A percentile compares a stretch with the other conserved stretches of the same genome.
phyloP scores from a whole-genome alignment of 768 basidiomycete species.

The Psilocybe tampanensis region DNA sequence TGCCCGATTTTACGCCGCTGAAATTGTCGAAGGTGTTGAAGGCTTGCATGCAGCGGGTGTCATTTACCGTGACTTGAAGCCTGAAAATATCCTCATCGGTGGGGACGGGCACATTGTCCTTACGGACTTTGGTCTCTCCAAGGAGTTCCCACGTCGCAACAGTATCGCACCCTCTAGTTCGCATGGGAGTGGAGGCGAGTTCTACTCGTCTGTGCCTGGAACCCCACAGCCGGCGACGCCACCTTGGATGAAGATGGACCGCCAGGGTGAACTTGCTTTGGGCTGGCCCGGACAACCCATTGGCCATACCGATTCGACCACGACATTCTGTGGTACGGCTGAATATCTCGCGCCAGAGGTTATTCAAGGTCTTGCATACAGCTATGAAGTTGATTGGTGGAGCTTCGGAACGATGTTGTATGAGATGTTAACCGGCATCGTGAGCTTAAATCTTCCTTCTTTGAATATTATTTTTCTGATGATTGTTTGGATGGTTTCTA shows the following conservation, averaged over 20 bases:
- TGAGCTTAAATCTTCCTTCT: slow-evolving; percentile 46
- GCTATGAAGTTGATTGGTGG: slow-evolving; percentile 98
- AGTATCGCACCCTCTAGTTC: slow-evolving; percentile 55
- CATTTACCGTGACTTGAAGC: slow-evolving; percentile 97
- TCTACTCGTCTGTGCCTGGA: slow-evolving; percentile 54
- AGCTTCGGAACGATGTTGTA: slow-evolving; percentile 97
- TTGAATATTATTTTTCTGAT: background rate
- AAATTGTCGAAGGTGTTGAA: slow-evolving; percentile 96
- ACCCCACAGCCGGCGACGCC: slow-evolving; percentile 51
- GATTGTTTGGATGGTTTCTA: slow-evolving; percentile 33
- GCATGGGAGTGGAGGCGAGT: slow-evolving; percentile 48
- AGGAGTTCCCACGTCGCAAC: slow-evolving; percentile 75
- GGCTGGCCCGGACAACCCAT: slow-evolving; percentile 61
- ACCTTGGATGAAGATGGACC: slow-evolving; percentile 77
- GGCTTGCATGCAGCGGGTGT: slow-evolving; percentile 93
- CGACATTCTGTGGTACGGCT: slow-evolving; percentile 94
- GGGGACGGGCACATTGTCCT: slow-evolving; percentile 94
- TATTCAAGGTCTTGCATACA: slow-evolving; percentile 86
- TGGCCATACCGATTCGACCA: slow-evolving; percentile 65
- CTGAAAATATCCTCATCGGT: slow-evolving; percentile 95
- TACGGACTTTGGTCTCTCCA: slow-evolving; percentile 95
- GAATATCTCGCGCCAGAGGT: slow-evolving; percentile 98
- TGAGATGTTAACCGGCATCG: slow-evolving; percentile 96
- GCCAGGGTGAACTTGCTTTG: slow-evolving; percentile 49
- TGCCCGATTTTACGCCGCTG: slow-evolving; percentile 95